Percentiles rank a stretch among this genome's conserved stretches.
These are phyloP conservation scores for Otatea glauca DNA, from an alignment of 176 grass and related monocot genomes.

Conservation along the genomic window DNA sequence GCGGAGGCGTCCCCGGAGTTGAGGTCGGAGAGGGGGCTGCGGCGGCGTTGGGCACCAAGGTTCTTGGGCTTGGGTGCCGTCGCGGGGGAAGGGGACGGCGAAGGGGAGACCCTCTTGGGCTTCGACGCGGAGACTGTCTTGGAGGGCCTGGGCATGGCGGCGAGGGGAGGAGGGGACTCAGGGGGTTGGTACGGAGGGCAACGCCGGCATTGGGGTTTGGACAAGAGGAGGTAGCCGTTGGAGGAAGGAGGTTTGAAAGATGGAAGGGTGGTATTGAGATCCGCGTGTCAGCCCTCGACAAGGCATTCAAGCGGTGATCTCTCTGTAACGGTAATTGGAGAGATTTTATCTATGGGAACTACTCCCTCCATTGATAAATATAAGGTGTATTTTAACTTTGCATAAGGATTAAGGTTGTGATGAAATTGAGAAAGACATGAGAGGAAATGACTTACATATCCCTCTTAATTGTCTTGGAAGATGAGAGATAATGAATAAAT, in stretches of 20 bases:
- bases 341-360: background rate
- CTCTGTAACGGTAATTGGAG: constrained; percentile 19
- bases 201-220: constrained; percentile 15
- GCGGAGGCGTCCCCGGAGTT: constrained; percentile 49
- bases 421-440: no score
- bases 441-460: no score
- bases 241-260: background rate
- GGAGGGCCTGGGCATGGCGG: constrained; percentile 25
- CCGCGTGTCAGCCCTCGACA: background rate
- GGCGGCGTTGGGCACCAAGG: constrained; percentile 26
- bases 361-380: no score
- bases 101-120: constrained; percentile 34
- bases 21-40: constrained; percentile 66
- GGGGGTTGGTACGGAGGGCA: background rate
- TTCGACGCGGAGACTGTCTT: constrained; percentile 28
- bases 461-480: no score
- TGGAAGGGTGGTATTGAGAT: constrained; percentile 23
- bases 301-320: constrained; percentile 22
- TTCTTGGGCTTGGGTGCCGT: constrained; percentile 53
- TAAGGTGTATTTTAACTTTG: no score
- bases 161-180: background rate
- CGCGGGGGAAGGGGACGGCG: constrained; percentile 29
- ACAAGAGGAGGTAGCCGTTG: constrained; percentile 44
- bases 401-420: no score
- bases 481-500: no score